Base-by-base conservation (phyloP, 2,329 filamentous ascomycete species). In the Sporothrix variecibatus region DNA sequence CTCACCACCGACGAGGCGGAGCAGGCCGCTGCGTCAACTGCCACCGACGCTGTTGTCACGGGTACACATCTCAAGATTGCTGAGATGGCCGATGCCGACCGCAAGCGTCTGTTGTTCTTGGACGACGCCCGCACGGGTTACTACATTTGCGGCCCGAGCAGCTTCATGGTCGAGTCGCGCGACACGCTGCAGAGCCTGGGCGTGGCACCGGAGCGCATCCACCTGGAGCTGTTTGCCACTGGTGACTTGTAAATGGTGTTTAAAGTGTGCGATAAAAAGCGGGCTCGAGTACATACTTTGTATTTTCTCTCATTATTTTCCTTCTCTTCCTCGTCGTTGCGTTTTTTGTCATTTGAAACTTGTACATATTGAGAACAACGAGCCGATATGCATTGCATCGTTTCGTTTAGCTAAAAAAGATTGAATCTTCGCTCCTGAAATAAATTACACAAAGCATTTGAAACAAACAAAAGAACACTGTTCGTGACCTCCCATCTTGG, bases 191-290 rank as follows among this genome's bases (percentile, higher is more conserved):
- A 85, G 77, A 82, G 78, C 2, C 81, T 84, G 73, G 91, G 91
- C 0, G 90, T 94, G 1, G 81, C 84, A 0, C 81, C 82, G n/a
- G 85, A 86, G 40, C 87, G 89, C 77, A 86, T 93, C 72, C 87
- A 90, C 78, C 85, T 93, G 77, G 92, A 94, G 81, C 81, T 92
- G 40, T 94, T 93, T 77, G 87, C 86, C n/a, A 90, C 89, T 0
- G 89, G 89, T 20, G 82, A 85, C 71, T 79, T 84, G 71, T 72
- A 72, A 26, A 43, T 4, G 71, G 17, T 28, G 38, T n/a, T 9
- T 8, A 43, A 15, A 9, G 34, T 23, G 34, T 15, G 9, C 28
- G 17, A 40, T 6, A 43, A 20, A 20, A 23, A 43, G 34, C 31
- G 34, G 20, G 26, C 34, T 23, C 60, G 60, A 43, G 34, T 26